These are phyloP conservation scores for Paramecium bursaria DNA, from an alignment of 73 alveolate species.

Conservation along the genomic window DNA sequence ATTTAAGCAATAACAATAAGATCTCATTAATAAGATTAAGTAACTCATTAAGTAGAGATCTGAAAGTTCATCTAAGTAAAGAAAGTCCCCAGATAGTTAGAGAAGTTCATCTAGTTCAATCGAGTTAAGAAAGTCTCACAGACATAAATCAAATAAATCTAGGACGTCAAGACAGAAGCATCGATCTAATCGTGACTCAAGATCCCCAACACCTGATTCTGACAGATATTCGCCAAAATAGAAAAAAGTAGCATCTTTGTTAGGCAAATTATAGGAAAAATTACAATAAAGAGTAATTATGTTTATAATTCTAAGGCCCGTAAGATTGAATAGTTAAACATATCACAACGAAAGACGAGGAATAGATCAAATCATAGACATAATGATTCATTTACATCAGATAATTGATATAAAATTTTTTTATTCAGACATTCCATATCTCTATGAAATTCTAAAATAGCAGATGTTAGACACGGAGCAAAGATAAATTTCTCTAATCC, in stretches of 20 bases:
- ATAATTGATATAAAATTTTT: slow-evolving; percentile 53
- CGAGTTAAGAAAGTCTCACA: slow-evolving; percentile 23
- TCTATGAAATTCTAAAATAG: too few species aligned
- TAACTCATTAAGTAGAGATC: background rate
- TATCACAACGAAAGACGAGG: slow-evolving; percentile 29
- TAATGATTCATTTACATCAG: slow-evolving; percentile 23
- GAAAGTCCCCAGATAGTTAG: background rate
- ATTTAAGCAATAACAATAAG: slow-evolving; percentile 29
- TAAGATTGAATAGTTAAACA: slow-evolving; percentile 1
- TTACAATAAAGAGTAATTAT: slow-evolving; percentile 50
- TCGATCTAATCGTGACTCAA: background rate
- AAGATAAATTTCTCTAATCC: too few species aligned
- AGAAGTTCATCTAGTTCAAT: slow-evolving; percentile 29
- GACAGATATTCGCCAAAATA: slow-evolving; percentile 44
- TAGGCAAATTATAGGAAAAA: slow-evolving; percentile 34
- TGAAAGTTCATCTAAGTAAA: background rate
- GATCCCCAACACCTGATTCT: slow-evolving; percentile 16
- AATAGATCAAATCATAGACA: background rate
- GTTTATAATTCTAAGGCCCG: slow-evolving; percentile 16
- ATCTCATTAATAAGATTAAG: background rate
- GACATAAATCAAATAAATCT: background rate
- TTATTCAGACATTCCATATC: too few species aligned
- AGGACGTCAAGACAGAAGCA: background rate
- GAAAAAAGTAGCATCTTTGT: slow-evolving; percentile 27
- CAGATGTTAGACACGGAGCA: too few species aligned